Percentiles rank a stretch among this genome's conserved stretches.
Evolutionary conservation across 352 stramenopile species (phyloP).

Genomic region (Pythium folliculosum): DNA sequence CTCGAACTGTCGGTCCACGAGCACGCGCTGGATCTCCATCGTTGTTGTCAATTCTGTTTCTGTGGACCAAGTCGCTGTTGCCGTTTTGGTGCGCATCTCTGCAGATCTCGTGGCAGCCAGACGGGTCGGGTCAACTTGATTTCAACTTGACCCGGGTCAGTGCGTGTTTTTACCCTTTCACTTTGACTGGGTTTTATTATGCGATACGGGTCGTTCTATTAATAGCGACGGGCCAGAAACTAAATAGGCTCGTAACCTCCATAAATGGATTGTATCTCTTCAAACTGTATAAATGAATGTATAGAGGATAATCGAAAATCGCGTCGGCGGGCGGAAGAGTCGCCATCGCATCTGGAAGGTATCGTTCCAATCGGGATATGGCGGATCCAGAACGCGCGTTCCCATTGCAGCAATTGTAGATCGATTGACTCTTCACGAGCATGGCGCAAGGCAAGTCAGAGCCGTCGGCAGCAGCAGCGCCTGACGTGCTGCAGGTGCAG

Average conservation of each 20-base stretch:
- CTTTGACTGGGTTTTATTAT: conserved; percentile 7
- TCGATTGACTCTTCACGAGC: background rate
- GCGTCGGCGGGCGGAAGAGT: background rate
- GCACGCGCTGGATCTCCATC: conserved; percentile 66
- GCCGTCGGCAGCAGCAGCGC: conserved; percentile 9
- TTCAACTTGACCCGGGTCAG: conserved; percentile 18
- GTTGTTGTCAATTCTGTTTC: background rate
- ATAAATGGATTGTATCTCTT: too few relatives aligned
- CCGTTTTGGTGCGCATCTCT: conserved; percentile 23
- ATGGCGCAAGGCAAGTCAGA: conserved; percentile 38
- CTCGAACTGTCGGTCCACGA: conserved; percentile 82
- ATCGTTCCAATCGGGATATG: background rate
- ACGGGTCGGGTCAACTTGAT: conserved; percentile 11
- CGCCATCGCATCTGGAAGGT: too few relatives aligned
- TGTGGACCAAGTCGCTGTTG: conserved; percentile 9
- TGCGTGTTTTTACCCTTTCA: conserved; percentile 11
- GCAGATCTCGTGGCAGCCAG: background rate
- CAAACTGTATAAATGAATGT: too few relatives aligned
- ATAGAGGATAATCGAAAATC: too few relatives aligned
- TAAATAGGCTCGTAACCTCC: too few relatives aligned
- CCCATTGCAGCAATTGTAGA: background rate
- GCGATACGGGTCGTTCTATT: background rate
- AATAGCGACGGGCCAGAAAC: background rate
- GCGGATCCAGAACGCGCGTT: background rate
- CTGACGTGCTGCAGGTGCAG: conserved; percentile 63